These are phyloP conservation scores for Malassezia equina DNA, from an alignment of 1,284 basidiomycete species.

Conservation along the genomic window DNA sequence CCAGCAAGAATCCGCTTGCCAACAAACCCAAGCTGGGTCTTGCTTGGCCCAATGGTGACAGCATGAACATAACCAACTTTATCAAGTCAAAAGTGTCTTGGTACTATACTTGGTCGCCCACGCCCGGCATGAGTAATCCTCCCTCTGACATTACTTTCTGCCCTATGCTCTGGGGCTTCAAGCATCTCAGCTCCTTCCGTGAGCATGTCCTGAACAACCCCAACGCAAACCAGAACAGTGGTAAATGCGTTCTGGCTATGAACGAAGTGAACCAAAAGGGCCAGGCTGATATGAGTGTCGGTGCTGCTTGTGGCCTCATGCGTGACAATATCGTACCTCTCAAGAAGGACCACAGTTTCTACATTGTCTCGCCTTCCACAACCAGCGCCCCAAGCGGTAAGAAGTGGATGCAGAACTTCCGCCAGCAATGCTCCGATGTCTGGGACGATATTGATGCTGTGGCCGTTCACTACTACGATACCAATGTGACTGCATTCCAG, in stretches of 20 bases:
- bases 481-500: slow-evolving; percentile 24
- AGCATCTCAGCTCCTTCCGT: slow-evolving; percentile 25
- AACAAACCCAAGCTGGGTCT: slow-evolving; percentile 28
- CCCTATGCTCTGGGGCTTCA: slow-evolving; percentile 40
- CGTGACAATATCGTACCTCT: slow-evolving; percentile 30
- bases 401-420: slow-evolving; percentile 32
- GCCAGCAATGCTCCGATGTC: slow-evolving; percentile 21
- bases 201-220: slow-evolving; percentile 26
- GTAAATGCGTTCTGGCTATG: slow-evolving; percentile 37
- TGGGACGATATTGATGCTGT: slow-evolving; percentile 33
- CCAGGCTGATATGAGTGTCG: slow-evolving; percentile 29
- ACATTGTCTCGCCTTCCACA: slow-evolving; percentile 34
- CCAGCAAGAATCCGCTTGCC: neutral
- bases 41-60: slow-evolving; percentile 30
- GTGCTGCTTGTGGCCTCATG: slow-evolving; percentile 28
- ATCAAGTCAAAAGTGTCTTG: slow-evolving; percentile 26
- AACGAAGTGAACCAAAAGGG: slow-evolving; percentile 38
- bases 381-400: slow-evolving; percentile 28
- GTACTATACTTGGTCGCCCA: slow-evolving; percentile 34
- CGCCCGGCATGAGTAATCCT: slow-evolving; percentile 25
- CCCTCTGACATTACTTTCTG: slow-evolving; percentile 33
- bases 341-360: slow-evolving; percentile 29
- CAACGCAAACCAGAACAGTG: slow-evolving; percentile 24
- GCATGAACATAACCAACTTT: slow-evolving; percentile 31
- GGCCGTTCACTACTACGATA: slow-evolving; percentile 40